These are phyloP conservation scores for Phytophthora hibernalis DNA, from an alignment of 352 stramenopile species.

Conservation along the genomic window DNA sequence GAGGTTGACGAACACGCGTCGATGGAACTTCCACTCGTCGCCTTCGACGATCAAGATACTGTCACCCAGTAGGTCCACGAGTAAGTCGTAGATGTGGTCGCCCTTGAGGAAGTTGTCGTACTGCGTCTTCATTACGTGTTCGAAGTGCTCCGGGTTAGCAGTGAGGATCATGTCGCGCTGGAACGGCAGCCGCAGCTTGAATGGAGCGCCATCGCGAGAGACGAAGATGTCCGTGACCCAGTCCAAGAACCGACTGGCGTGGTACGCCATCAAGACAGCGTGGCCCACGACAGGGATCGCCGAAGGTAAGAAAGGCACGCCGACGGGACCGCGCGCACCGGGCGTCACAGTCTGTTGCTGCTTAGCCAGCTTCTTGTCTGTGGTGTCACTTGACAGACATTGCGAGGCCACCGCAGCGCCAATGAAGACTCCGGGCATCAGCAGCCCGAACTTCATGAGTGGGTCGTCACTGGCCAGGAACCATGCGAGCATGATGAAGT, in stretches of 20 bases:
- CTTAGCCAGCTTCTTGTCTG: conserved; percentile 33
- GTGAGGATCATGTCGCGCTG: conserved; percentile 41
- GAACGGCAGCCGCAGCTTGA: conserved; percentile 34
- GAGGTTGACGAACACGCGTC: conserved; percentile 88
- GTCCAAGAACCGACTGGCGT: conserved; percentile 38
- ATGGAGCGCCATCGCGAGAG: conserved; percentile 23
- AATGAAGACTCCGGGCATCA: conserved; percentile 28
- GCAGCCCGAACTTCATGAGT: conserved; percentile 31
- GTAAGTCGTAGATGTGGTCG: conserved; percentile 43
- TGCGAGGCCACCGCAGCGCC: conserved; percentile 24
- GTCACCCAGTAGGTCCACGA: conserved; percentile 68
- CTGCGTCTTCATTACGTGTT: conserved; percentile 66
- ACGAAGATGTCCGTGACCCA: conserved; percentile 39
- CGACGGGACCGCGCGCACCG: conserved; percentile 20
- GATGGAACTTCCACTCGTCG: conserved; percentile 70
- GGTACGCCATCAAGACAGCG: conserved; percentile 34
- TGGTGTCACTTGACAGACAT: conserved; percentile 28
- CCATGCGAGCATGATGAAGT: conserved; percentile 26
- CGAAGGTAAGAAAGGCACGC: conserved; percentile 36
- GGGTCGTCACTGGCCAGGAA: conserved; percentile 36
- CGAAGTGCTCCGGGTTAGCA: conserved; percentile 43
- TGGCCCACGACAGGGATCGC: conserved; percentile 43
- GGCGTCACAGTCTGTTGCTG: conserved; percentile 27
- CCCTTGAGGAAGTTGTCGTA: conserved; percentile 85
- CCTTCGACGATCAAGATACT: conserved; percentile 81